Conservation (phyloP, 2,329 filamentous ascomycete species). For the Aspergillus costaricaensis region DNA sequence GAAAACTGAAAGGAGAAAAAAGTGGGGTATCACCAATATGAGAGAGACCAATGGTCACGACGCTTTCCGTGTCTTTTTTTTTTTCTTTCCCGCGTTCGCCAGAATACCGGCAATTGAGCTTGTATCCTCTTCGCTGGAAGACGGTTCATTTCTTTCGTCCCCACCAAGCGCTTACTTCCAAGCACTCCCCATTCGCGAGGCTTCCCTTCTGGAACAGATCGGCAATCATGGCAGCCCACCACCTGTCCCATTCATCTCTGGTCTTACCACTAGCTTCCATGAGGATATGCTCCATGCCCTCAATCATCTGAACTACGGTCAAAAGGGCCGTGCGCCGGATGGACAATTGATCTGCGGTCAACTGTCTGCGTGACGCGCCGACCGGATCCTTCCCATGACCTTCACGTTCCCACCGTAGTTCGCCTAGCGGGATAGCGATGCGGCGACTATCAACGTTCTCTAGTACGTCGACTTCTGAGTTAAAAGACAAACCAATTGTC, state of each 20-base stretch:
- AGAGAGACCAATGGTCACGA: conserved; percentile 34
- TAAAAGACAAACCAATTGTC: conserved; percentile 70
- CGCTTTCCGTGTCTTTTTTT: conserved; percentile 25
- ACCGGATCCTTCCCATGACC: conserved; percentile 40
- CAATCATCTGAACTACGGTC: conserved; percentile 79
- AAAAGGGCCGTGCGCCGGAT: conserved; percentile 77
- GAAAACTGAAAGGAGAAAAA: conserved; percentile 21
- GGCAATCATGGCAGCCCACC: conserved; percentile 84
- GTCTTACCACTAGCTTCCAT: conserved; percentile 82
- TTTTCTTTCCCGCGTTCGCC: conserved; percentile 25
- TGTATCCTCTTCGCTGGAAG: conserved; percentile 10
- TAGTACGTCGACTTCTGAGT: conserved; percentile 76
- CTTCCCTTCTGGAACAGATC: conserved; percentile 79
- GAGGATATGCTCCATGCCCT: conserved; percentile 79
- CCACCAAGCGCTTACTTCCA: conserved; percentile 69
- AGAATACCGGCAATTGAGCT: conserved; percentile 32
- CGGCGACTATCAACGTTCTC: conserved; percentile 71
- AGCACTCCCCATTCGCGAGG: conserved; percentile 79
- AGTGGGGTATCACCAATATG: conserved; percentile 43
- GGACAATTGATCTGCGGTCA: conserved; percentile 70
- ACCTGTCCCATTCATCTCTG: conserved; percentile 88
- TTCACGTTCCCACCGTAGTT: conserved; percentile 85
- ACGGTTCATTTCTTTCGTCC: conserved; percentile 54
- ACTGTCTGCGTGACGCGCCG: conserved; percentile 46
- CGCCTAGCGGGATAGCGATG: conserved; percentile 81